Percentiles rank a stretch among this genome's conserved stretches.
phyloP scores from a whole-genome alignment of 129 eudicot species.

The Pittosporum tobira region DNA sequence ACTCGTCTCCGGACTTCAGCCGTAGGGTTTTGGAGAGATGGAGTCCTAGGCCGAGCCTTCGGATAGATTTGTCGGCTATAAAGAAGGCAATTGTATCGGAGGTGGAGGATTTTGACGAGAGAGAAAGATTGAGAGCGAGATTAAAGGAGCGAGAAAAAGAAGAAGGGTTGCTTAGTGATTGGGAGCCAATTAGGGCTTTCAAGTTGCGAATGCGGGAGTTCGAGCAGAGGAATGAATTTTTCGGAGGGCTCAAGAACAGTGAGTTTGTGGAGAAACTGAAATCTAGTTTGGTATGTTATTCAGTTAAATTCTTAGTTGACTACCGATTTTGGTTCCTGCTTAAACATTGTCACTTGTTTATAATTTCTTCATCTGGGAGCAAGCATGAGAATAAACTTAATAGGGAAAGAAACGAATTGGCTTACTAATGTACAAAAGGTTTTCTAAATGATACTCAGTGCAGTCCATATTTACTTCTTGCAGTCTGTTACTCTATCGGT shows the following conservation, averaged over 20 bases:
- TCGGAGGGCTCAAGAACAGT: constrained; percentile 55
- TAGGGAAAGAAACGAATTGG: too few species aligned
- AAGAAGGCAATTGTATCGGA: constrained; percentile 74
- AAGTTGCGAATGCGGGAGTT: constrained; percentile 51
- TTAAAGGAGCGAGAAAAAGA: constrained; percentile 44
- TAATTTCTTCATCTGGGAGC: too few species aligned
- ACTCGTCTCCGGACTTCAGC: constrained; percentile 79
- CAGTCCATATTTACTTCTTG: too few species aligned
- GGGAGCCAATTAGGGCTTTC: constrained; percentile 75
- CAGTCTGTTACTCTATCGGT: too few species aligned
- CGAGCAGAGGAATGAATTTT: constrained; percentile 58
- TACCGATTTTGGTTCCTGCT: neutral
- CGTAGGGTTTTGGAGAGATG: constrained; percentile 52
- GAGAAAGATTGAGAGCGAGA: constrained; percentile 39
- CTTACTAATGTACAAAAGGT: too few species aligned
- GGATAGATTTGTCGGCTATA: constrained; percentile 68
- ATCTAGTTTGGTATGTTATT: constrained; percentile 59
- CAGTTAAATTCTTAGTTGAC: neutral
- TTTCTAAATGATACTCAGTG: too few species aligned
- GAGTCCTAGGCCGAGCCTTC: constrained; percentile 46
- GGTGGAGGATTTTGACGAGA: constrained; percentile 45
- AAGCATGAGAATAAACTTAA: too few species aligned
- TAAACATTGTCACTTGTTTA: too few species aligned
- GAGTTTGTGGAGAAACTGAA: constrained; percentile 65
- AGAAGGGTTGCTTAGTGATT: constrained; percentile 36